Conservation (phyloP, 2,329 filamentous ascomycete genomes). For the Aspergillus texensis region DNA sequence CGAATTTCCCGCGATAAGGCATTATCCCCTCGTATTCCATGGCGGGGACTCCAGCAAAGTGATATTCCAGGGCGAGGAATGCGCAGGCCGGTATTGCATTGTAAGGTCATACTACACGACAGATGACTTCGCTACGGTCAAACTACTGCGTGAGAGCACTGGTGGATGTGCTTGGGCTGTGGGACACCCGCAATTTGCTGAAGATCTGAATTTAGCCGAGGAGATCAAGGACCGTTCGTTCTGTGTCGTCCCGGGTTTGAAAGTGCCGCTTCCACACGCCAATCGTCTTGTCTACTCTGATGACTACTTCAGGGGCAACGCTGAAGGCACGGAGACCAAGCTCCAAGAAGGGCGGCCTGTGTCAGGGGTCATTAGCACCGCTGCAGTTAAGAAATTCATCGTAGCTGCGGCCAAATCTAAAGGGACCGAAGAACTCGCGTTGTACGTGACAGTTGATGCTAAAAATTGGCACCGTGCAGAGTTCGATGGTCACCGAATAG, state of each 20-base stretch:
- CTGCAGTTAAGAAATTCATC: conserved; percentile 81
- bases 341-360: conserved; percentile 75
- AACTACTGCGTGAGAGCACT: conserved; percentile 68
- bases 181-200: conserved; percentile 67
- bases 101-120: conserved; percentile 73
- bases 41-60: conserved; percentile 81
- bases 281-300: conserved; percentile 81
- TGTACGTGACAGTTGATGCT: conserved; percentile 86
- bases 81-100: conserved; percentile 64
- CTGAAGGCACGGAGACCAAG: conserved; percentile 66
- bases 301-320: conserved; percentile 71
- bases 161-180: conserved; percentile 88
- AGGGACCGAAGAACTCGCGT: conserved; percentile 84
- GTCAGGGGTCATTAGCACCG: conserved; percentile 78
- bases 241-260: conserved; percentile 76
- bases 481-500: conserved; percentile 83
- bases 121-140: conserved; percentile 76
- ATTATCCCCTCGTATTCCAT: conserved; percentile 62
- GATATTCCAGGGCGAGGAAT: conserved; percentile 77
- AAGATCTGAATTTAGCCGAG: conserved; percentile 58
- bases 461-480: conserved; percentile 87
- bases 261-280: conserved; percentile 71
- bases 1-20: conserved; percentile 21
- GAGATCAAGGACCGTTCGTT: conserved; percentile 72
- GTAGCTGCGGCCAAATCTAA: conserved; percentile 79